A percentile compares a stretch with the other conserved stretches of the same genome.
These are phyloP conservation scores for Elaeis guineensis DNA, from an alignment of 176 grass and related monocot genomes.

Conservation along the genomic window DNA sequence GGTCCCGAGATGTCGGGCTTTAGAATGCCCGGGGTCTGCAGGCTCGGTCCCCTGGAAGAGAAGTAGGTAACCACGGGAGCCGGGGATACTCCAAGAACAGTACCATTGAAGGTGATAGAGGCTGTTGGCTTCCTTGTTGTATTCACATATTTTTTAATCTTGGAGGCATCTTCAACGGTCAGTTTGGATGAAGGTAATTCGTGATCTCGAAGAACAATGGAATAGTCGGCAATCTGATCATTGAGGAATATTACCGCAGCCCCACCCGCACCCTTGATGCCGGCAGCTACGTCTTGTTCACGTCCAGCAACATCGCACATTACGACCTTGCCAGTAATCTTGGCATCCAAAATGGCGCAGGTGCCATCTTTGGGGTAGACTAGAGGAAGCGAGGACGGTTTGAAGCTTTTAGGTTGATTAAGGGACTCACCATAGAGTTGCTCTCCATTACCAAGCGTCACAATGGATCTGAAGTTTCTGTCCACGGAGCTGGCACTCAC, in stretches of 20 bases:
- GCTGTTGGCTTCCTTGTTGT: conserved; percentile 41
- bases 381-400: neutral
- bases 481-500: conserved; percentile 34
- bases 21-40: conserved; percentile 48
- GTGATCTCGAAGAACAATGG: no score
- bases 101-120: conserved; percentile 55
- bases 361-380: neutral
- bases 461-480: neutral
- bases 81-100: conserved; percentile 43
- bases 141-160: conserved; percentile 47
- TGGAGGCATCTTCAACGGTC: neutral
- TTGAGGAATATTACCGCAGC: no score
- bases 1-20: conserved; percentile 87
- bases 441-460: conserved; percentile 14
- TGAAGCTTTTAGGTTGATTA: neutral
- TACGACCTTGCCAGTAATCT: conserved; percentile 9
- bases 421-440: conserved; percentile 26
- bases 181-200: no score
- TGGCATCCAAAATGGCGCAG: no score
- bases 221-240: no score
- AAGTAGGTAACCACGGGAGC: conserved; percentile 54
- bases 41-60: conserved; percentile 68
- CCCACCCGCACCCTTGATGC: neutral
- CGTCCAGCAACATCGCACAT: neutral
- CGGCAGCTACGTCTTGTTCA: neutral